Evolutionary conservation across 768 basidiomycete species (phyloP).

Genomic region (Rhodotorula kratochvilovae): DNA sequence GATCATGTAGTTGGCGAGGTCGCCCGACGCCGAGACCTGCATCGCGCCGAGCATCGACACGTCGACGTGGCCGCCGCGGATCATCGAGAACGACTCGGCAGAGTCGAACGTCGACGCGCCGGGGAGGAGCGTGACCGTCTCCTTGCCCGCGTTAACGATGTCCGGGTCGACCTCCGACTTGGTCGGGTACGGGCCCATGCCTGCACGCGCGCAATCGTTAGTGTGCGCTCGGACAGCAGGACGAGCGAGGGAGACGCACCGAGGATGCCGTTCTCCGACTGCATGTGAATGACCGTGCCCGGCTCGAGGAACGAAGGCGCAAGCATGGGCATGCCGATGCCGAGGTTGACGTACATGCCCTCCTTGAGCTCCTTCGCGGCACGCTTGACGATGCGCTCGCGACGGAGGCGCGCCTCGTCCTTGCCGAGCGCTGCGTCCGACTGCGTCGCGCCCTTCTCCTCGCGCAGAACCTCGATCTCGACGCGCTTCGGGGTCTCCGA

Average conservation of each 20-base stretch:
- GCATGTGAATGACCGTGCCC: slow-evolving; percentile 50
- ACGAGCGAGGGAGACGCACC: slow-evolving; percentile 24
- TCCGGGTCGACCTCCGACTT: slow-evolving; percentile 55
- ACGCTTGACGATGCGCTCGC: slow-evolving; percentile 69
- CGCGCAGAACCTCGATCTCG: slow-evolving; percentile 60
- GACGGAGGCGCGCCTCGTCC: slow-evolving; percentile 47
- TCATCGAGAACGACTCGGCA: slow-evolving; percentile 93
- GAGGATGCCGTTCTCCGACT: slow-evolving; percentile 51
- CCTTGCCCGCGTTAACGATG: slow-evolving; percentile 90
- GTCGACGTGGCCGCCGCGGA: slow-evolving; percentile 91
- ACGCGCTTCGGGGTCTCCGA: slow-evolving; percentile 72
- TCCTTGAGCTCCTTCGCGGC: slow-evolving; percentile 85
- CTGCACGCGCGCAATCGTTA: neutral
- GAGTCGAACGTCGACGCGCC: slow-evolving; percentile 91
- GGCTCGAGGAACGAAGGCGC: slow-evolving; percentile 48
- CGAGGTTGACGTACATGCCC: slow-evolving; percentile 52
- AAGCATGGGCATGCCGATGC: slow-evolving; percentile 51
- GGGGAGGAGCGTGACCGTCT: slow-evolving; percentile 85
- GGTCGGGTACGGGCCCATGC: slow-evolving; percentile 51
- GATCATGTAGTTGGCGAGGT: slow-evolving; percentile 98
- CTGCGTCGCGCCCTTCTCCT: slow-evolving; percentile 30
- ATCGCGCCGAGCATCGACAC: slow-evolving; percentile 91
- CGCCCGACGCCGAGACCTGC: slow-evolving; percentile 84
- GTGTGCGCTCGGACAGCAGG: neutral
- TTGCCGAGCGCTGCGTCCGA: slow-evolving; percentile 33